These are phyloP conservation scores for Starmera stellimalicola DNA, from an alignment of 1,139 yeast species.

Conservation along the genomic window DNA sequence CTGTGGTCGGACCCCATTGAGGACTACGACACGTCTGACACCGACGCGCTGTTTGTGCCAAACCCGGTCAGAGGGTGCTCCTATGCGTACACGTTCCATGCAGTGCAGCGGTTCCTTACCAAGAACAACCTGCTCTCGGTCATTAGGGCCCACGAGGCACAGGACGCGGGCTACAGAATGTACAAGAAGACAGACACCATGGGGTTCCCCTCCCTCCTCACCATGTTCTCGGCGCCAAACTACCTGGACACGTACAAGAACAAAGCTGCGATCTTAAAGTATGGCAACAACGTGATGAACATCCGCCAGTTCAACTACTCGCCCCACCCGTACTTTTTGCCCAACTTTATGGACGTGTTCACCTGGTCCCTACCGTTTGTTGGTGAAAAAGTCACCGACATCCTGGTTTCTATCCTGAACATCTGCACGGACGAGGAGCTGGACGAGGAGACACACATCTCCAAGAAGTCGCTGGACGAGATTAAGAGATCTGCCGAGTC, in stretches of 20 bases:
- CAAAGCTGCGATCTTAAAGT: conserved; percentile 90
- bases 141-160: conserved; percentile 96
- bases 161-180: conserved; percentile 95
- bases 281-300: conserved; percentile 88
- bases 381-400: conserved; percentile 93
- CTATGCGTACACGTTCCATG: conserved; percentile 78
- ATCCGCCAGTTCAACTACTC: conserved; percentile 88
- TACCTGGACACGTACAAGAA: conserved; percentile 89
- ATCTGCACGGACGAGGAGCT: conserved; percentile 94
- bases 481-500: not conserved
- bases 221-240: conserved; percentile 94
- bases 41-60: conserved; percentile 40
- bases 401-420: conserved; percentile 82
- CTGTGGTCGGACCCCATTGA: conserved; percentile 96
- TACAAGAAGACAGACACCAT: conserved; percentile 77
- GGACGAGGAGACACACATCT: conserved; percentile 56
- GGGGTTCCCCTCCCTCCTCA: conserved; percentile 88
- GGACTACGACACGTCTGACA: conserved; percentile 68
- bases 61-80: conserved; percentile 91
- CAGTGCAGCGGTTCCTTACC: conserved; percentile 74
- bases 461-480: conserved; percentile 5
- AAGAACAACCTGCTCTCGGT: conserved; percentile 72
- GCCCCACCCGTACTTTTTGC: conserved; percentile 96
- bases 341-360: conserved; percentile 95
- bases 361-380: conserved; percentile 98